A percentile compares a stretch with the other conserved stretches of the same genome.
Evolutionary conservation across 495 filamentous ascomycete species (phyloP).

Genomic region (Trichocladium antarcticum): DNA sequence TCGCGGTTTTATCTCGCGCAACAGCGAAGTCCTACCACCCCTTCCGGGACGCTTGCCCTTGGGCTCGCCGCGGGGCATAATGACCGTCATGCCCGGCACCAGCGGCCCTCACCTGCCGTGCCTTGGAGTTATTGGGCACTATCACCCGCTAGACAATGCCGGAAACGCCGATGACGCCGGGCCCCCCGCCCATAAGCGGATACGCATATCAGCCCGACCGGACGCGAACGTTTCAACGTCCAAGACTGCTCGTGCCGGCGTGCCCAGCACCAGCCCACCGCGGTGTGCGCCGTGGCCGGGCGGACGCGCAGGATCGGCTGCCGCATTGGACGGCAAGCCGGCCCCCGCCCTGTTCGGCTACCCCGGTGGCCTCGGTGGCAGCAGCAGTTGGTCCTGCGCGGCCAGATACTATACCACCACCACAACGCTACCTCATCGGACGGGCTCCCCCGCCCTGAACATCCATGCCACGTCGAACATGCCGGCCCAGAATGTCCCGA

Average conservation of each 20-base stretch:
- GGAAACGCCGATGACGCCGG: neutral
- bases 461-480: neutral
- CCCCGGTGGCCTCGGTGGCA: neutral
- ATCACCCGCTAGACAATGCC: neutral
- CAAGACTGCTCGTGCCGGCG: neutral
- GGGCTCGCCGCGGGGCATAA: slow-evolving; percentile 17
- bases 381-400: neutral
- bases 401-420: neutral
- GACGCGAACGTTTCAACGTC: neutral
- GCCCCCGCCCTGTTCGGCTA: neutral
- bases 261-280: neutral
- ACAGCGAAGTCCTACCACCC: slow-evolving; percentile 24
- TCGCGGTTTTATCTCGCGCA: slow-evolving; percentile 21
- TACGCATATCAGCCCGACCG: neutral
- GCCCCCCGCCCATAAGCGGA: slow-evolving; percentile 5
- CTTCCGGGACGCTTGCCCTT: slow-evolving; percentile 30
- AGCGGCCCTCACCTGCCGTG: neutral
- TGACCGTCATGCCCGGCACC: neutral
- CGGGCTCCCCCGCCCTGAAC: neutral
- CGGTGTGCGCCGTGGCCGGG: neutral
- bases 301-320: neutral
- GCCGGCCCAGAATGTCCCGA: neutral
- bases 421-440: slow-evolving; percentile 6
- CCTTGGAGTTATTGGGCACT: neutral
- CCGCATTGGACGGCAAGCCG: neutral